These are phyloP conservation scores for Pelargonium australe DNA, from an alignment of 441 rosid genomes.

Conservation along the genomic window DNA sequence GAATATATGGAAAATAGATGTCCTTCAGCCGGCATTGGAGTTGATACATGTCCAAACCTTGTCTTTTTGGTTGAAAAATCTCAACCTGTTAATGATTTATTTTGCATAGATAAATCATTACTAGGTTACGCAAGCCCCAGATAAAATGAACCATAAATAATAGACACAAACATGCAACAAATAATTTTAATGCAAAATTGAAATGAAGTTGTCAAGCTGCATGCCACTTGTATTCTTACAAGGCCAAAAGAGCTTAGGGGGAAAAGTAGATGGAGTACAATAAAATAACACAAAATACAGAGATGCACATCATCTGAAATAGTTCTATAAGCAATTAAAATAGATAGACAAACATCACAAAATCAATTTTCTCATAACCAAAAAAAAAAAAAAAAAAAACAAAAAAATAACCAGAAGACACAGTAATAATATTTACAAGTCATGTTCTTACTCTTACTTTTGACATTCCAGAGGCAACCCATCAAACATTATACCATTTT, in stretches of 20 bases:
- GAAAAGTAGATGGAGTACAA: not conserved
- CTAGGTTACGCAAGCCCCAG: not conserved
- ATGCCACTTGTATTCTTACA: not conserved
- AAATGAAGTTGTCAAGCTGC: not conserved
- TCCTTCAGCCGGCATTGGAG: slow-evolving; percentile 72
- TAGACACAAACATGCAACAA: not conserved
- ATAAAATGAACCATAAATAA: not conserved
- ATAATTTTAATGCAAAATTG: not conserved
- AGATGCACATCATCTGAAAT: not conserved
- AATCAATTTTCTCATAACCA: slow-evolving; percentile 1
- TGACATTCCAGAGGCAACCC: not conserved
- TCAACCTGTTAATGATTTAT: slow-evolving; percentile 42
- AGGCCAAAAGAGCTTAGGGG: not conserved
- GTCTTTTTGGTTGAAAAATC: slow-evolving; percentile 36
- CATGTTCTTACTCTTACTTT: not conserved
- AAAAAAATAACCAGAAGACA: not conserved
- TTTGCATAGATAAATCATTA: slow-evolving; percentile 1
- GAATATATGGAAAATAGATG: slow-evolving; percentile 76
- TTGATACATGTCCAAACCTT: slow-evolving; percentile 28
- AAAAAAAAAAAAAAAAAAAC: too few species aligned
- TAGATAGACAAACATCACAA: not conserved
- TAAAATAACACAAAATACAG: not conserved
- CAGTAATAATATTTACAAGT: not conserved
- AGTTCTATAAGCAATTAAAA: not conserved
- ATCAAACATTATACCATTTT: not conserved